Evolutionary conservation across 495 filamentous ascomycete species (phyloP).

Genomic region (Barbatosphaeria neglecta): DNA sequence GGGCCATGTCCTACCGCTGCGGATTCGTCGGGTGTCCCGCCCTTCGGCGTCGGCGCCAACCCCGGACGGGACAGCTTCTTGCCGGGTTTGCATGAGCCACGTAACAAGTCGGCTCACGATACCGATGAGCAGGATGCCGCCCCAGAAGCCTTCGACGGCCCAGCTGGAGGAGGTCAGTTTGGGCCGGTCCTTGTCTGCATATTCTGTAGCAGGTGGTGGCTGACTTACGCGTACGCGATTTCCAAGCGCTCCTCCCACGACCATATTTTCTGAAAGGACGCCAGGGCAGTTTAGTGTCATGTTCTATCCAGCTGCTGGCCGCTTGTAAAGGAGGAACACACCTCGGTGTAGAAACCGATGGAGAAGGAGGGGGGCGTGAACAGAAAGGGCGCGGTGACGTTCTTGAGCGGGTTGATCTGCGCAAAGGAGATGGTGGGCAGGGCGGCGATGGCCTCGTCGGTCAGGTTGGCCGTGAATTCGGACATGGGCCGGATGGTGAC

Average conservation of each 20-base stretch:
- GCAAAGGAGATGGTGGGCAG: conserved; percentile 21
- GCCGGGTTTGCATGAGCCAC: background rate
- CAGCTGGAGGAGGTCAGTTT: background rate
- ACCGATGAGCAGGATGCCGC: conserved; percentile 1
- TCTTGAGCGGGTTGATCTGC: conserved; percentile 11
- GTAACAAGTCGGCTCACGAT: background rate
- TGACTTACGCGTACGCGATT: conserved; percentile 1
- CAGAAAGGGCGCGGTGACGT: conserved; percentile 16
- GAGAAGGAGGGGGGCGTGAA: conserved; percentile 21
- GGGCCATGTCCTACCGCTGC: background rate
- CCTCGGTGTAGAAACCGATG: conserved; percentile 24
- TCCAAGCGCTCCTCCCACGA: background rate
- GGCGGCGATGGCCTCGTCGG: conserved; percentile 19
- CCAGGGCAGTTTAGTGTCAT: background rate
- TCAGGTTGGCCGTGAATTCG: conserved; percentile 24
- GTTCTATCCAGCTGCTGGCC: too few species aligned
- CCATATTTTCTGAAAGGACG: background rate
- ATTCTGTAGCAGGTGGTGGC: too few species aligned
- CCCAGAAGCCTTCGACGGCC: conserved; percentile 6
- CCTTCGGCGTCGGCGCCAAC: background rate
- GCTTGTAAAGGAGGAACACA: too few species aligned
- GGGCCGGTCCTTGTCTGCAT: background rate
- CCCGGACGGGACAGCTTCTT: conserved; percentile 2
- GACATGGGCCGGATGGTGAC: conserved; percentile 20
- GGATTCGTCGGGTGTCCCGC: background rate